A percentile compares a stretch with the other conserved stretches of the same genome.
Conservation (phyloP, 768 basidiomycete genomes). For the Leccinum variicolor region DNA sequence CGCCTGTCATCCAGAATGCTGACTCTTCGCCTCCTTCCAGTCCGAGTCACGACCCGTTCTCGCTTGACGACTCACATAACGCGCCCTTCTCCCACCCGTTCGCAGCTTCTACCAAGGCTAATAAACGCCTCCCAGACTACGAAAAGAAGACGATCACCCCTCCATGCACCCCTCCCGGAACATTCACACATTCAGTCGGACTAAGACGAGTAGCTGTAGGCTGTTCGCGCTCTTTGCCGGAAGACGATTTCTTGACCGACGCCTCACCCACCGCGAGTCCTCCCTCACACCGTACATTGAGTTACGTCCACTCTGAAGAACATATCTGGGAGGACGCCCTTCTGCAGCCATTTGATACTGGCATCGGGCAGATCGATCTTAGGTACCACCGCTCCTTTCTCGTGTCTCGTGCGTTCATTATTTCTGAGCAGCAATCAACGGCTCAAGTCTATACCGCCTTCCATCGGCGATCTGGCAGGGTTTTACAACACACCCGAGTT, state of each 20-base stretch:
- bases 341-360: conserved; percentile 42
- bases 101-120: conserved; percentile 54
- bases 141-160: conserved; percentile 35
- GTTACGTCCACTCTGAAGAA: conserved; percentile 31
- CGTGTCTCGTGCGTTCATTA: conserved; percentile 9
- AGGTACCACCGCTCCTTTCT: conserved; percentile 37
- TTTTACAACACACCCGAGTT: conserved; percentile 43
- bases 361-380: conserved; percentile 50
- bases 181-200: conserved; percentile 15
- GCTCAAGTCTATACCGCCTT: conserved; percentile 48
- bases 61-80: conserved; percentile 29
- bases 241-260: conserved; percentile 21
- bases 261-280: conserved; percentile 10
- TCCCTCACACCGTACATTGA: conserved; percentile 9
- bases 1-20: conserved; percentile 38
- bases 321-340: conserved; percentile 49
- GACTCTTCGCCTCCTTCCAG: conserved; percentile 39
- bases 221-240: conserved; percentile 22
- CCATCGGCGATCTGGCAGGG: conserved; percentile 42
- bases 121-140: conserved; percentile 40
- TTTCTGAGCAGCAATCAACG: conserved; percentile 31
- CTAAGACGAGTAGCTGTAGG: conserved; percentile 5
- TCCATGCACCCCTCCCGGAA: conserved; percentile 22
- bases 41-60: conserved; percentile 23
- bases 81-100: conserved; percentile 42